These are phyloP conservation scores for Annulohypoxylon nitens DNA, from an alignment of 495 filamentous ascomycete species.

Conservation along the genomic window DNA sequence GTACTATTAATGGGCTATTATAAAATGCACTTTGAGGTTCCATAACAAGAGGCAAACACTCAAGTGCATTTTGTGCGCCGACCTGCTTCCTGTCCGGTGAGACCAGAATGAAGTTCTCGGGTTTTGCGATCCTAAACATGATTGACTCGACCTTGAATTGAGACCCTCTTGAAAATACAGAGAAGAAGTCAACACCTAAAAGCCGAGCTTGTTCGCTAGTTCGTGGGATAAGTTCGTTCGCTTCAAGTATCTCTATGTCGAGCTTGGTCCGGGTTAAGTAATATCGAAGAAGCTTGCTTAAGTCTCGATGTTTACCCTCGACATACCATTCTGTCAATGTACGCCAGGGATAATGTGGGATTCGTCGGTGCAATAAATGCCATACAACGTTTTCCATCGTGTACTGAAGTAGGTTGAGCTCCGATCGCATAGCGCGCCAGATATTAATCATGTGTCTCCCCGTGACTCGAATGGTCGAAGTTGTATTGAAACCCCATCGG, in stretches of 20 bases:
- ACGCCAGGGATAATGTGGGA: slow-evolving; percentile 86
- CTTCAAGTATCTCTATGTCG: slow-evolving; percentile 90
- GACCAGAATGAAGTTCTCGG: slow-evolving; percentile 91
- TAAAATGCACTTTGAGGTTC: slow-evolving; percentile 97
- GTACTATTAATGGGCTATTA: slow-evolving; percentile 85
- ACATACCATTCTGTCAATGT: slow-evolving; percentile 86
- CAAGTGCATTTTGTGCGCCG: slow-evolving; percentile 91
- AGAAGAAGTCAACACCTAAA: slow-evolving; percentile 95
- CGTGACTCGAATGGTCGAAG: slow-evolving; percentile 86
- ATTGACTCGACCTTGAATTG: slow-evolving; percentile 99
- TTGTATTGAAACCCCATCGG: slow-evolving; percentile 92
- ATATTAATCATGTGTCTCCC: slow-evolving; percentile 97
- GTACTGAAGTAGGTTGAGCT: slow-evolving; percentile 91
- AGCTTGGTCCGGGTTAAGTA: slow-evolving; percentile 82
- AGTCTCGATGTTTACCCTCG: slow-evolving; percentile 72
- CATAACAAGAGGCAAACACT: slow-evolving; percentile 97
- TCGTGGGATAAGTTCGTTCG: slow-evolving; percentile 87
- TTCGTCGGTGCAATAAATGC: slow-evolving; percentile 89
- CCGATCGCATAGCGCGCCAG: slow-evolving; percentile 94
- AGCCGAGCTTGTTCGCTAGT: slow-evolving; percentile 96
- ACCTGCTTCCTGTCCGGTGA: slow-evolving; percentile 94
- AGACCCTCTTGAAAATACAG: slow-evolving; percentile 91
- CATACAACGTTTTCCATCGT: slow-evolving; percentile 97
- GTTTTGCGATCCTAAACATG: slow-evolving; percentile 98
- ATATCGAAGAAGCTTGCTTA: slow-evolving; percentile 83